Percentiles rank a stretch among this genome's conserved stretches.
phyloP scores from a whole-genome alignment of 2,329 filamentous ascomycete genomes.

The Ilyonectria destructans region DNA sequence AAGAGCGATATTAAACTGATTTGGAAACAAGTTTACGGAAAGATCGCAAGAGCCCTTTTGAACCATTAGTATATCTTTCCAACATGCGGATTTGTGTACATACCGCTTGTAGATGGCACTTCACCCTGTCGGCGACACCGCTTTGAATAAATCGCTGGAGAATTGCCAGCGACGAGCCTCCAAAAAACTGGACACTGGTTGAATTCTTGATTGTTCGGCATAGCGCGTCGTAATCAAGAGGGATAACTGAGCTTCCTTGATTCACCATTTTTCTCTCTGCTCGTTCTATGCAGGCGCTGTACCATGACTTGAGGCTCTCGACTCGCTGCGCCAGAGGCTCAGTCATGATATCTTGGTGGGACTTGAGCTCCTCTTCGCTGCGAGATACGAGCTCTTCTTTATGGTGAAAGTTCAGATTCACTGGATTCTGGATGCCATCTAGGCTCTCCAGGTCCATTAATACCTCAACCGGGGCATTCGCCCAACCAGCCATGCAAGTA shows the following conservation, averaged over 20 bases:
- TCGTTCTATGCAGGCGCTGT: constrained; percentile 31
- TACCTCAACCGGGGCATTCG: constrained; percentile 47
- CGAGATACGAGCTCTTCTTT: constrained; percentile 46
- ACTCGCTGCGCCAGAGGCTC: constrained; percentile 24
- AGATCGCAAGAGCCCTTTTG: constrained; percentile 44
- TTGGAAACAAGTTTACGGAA: constrained; percentile 43
- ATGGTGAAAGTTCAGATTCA: constrained; percentile 65
- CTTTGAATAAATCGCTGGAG: constrained; percentile 39
- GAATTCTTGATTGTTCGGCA: constrained; percentile 38
- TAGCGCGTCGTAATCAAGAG: constrained; percentile 28
- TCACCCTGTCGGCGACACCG: constrained; percentile 38
- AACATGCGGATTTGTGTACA: constrained; percentile 10
- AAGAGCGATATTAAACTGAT: constrained; percentile 46
- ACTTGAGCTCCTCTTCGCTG: constrained; percentile 34
- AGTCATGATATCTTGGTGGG: constrained; percentile 35
- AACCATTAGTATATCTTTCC: constrained; percentile 3
- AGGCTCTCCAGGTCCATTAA: constrained; percentile 58
- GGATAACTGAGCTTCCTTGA: constrained; percentile 15
- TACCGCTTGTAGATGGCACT: constrained; percentile 44
- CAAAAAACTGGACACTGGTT: constrained; percentile 41
- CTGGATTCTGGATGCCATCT: constrained; percentile 59
- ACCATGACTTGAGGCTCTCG: constrained; percentile 38
- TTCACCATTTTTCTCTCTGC: constrained; percentile 21
- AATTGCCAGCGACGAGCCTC: constrained; percentile 43
- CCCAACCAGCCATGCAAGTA: constrained; percentile 40